These are phyloP conservation scores for Cryptococcus sp. DNA, from an alignment of 1,284 basidiomycete genomes.

Conservation along the genomic window DNA sequence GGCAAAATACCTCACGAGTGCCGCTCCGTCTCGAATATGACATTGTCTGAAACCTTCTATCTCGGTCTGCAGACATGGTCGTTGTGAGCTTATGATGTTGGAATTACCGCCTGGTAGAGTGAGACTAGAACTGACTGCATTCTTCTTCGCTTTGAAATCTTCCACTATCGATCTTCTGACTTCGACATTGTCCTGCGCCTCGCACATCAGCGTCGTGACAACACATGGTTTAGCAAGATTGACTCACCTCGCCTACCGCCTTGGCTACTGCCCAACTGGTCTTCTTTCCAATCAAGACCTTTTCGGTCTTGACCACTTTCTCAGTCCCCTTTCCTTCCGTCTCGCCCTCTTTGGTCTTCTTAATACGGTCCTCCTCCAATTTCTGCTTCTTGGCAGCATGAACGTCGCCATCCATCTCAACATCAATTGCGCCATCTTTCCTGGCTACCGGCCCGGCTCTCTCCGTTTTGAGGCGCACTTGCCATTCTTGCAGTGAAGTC, in stretches of 20 bases:
- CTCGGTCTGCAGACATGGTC: constrained; percentile 58
- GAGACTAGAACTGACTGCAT: constrained; percentile 54
- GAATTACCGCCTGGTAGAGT: constrained; percentile 1
- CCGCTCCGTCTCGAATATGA: constrained; percentile 88
- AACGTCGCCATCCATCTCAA: not conserved
- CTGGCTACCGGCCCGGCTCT: constrained; percentile 7
- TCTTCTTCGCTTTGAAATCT: constrained; percentile 88
- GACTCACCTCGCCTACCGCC: constrained; percentile 65
- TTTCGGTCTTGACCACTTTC: constrained; percentile 46
- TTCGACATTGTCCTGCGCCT: constrained; percentile 59
- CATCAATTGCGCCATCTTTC: not conserved
- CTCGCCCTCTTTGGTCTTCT: not conserved
- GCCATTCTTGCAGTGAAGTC: constrained; percentile 33
- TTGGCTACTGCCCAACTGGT: constrained; percentile 76
- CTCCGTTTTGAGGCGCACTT: constrained; percentile 18
- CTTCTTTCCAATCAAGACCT: constrained; percentile 64
- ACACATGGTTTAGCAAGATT: constrained; percentile 16
- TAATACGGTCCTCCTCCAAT: not conserved
- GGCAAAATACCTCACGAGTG: constrained; percentile 82
- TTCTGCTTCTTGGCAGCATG: not conserved
- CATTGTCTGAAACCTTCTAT: constrained; percentile 84
- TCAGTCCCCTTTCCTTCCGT: constrained; percentile 14
- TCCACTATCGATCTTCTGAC: constrained; percentile 72
- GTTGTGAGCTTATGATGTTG: too few species aligned
- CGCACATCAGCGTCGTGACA: constrained; percentile 12